Evolutionary conservation across 2,329 filamentous ascomycete genomes (phyloP).

Genomic region (Fusarium sp.): DNA sequence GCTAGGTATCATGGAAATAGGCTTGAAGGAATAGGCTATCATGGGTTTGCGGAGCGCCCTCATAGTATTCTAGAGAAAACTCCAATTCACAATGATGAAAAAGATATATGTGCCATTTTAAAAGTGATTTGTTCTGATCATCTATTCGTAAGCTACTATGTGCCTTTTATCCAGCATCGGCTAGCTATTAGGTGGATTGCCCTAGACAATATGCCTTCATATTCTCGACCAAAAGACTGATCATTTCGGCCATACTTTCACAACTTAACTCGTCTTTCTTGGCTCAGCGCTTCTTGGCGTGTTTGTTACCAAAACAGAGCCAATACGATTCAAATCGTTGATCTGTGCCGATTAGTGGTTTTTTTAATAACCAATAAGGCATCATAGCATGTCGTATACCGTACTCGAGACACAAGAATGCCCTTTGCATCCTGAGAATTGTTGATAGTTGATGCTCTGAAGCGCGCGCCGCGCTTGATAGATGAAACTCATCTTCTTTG

Average conservation of each 20-base stretch:
- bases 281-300: neutral
- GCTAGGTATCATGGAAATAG: slow-evolving; percentile 12
- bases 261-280: neutral
- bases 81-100: slow-evolving; percentile 45
- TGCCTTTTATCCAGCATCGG: neutral
- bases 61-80: slow-evolving; percentile 35
- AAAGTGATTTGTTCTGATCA: neutral
- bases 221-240: neutral
- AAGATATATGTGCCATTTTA: neutral
- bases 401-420: neutral
- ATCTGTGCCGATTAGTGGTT: neutral
- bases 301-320: neutral
- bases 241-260: neutral
- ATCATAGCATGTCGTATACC: neutral
- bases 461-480: neutral
- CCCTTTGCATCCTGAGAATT: neutral
- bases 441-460: neutral
- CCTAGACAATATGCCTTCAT: neutral
- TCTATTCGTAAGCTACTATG: neutral
- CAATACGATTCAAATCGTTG: neutral
- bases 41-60: slow-evolving; percentile 11
- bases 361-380: neutral
- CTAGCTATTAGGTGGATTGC: neutral
- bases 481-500: slow-evolving; percentile 1
- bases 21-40: slow-evolving; percentile 8